phyloP scores from a whole-genome alignment of 306 rosid species.

The Herpetospermum pedunculosum region DNA sequence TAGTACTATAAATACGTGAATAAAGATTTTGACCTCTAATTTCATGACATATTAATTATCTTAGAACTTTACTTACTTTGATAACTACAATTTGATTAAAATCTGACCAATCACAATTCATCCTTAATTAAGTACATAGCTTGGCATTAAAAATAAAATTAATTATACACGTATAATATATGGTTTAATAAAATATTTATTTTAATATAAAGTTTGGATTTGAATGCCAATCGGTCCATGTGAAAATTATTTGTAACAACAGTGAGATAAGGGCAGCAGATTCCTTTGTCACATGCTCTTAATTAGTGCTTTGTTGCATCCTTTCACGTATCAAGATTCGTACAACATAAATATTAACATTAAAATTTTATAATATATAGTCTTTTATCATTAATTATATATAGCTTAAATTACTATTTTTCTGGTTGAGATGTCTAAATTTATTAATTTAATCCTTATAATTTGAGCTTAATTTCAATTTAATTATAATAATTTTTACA shows the following conservation, averaged over 20 bases:
- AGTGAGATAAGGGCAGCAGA: conserved; percentile 11
- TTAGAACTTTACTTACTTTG: too few species aligned
- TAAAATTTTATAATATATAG: not conserved
- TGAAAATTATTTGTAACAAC: conserved; percentile 12
- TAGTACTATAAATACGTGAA: too few species aligned
- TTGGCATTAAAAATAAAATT: not conserved
- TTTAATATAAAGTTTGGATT: not conserved
- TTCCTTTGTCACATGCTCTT: conserved; percentile 28
- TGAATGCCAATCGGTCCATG: conserved; percentile 20
- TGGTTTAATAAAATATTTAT: not conserved
- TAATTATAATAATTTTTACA: too few species aligned
- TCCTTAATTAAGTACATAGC: not conserved
- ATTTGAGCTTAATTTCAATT: too few species aligned
- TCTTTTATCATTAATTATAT: not conserved
- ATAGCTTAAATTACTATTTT: too few species aligned
- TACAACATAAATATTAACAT: not conserved
- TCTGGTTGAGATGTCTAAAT: not conserved
- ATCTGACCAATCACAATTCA: not conserved
- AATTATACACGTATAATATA: not conserved
- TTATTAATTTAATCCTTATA: too few species aligned
- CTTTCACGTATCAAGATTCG: conserved; percentile 6
- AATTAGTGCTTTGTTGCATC: conserved; percentile 14
- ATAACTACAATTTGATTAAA: not conserved
- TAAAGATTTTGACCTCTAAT: too few species aligned
- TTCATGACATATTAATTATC: too few species aligned